These are phyloP conservation scores for Brasilioporus rufonigricans DNA, from an alignment of 768 basidiomycete genomes.

Conservation along the genomic window DNA sequence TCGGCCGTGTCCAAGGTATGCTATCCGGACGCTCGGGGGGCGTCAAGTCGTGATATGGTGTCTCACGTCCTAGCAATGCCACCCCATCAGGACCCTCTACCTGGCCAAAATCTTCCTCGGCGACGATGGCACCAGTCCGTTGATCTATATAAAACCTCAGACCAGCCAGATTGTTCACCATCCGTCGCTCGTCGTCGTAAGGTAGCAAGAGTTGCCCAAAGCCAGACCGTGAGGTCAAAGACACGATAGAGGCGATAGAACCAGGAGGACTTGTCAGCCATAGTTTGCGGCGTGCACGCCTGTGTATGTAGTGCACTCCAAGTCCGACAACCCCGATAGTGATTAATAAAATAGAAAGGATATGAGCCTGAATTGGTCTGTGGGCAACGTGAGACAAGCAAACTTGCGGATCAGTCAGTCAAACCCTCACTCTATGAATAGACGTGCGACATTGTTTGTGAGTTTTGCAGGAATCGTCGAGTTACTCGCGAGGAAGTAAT, in stretches of 20 bases:
- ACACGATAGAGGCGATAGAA: constrained; percentile 53
- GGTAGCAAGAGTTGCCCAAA: constrained; percentile 62
- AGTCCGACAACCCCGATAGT: constrained; percentile 47
- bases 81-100: constrained; percentile 8
- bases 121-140: constrained; percentile 61
- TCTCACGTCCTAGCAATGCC: constrained; percentile 14
- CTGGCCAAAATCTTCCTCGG: constrained; percentile 41
- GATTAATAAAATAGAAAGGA: constrained; percentile 49
- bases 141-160: constrained; percentile 54
- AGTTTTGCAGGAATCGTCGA: constrained; percentile 38
- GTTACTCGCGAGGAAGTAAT: constrained; percentile 54
- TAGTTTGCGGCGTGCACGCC: constrained; percentile 44
- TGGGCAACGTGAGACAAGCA: constrained; percentile 1
- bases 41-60: constrained; percentile 2
- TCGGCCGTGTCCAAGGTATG: too few species aligned
- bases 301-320: constrained; percentile 46
- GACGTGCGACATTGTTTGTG: constrained; percentile 43
- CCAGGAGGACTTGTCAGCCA: constrained; percentile 56
- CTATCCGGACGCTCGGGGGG: neutral
- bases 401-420: neutral
- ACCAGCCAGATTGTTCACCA: constrained; percentile 49
- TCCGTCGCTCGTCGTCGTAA: constrained; percentile 46
- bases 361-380: constrained; percentile 53
- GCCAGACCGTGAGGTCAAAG: constrained; percentile 59
- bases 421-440: constrained; percentile 55